A percentile compares a stretch with the other conserved stretches of the same genome.
phyloP scores from a whole-genome alignment of 2,329 filamentous ascomycete species.

The Sodiomyces alkalinus region DNA sequence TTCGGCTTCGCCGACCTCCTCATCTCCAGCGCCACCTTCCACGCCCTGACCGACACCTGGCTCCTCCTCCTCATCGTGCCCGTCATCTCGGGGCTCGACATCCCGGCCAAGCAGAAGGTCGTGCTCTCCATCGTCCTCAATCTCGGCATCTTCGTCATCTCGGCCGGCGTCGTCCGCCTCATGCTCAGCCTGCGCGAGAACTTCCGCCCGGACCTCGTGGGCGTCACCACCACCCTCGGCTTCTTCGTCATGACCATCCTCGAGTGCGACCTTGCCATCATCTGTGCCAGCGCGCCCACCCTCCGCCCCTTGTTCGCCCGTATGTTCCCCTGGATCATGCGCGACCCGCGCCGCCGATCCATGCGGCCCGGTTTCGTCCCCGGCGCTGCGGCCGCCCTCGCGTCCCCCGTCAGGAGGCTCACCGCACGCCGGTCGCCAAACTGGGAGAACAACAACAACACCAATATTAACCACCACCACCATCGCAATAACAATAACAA shows the following conservation, averaged over 20 bases:
- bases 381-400: not conserved
- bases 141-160: conserved; percentile 24
- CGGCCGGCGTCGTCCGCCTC: conserved; percentile 17
- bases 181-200: conserved; percentile 14
- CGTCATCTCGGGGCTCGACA: conserved; percentile 20
- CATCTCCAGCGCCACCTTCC: conserved; percentile 26
- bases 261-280: conserved; percentile 19
- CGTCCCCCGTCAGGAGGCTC: too few relatives aligned
- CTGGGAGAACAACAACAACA: too few relatives aligned
- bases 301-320: conserved; percentile 14
- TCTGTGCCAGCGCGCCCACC: conserved; percentile 19
- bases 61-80: conserved; percentile 28
- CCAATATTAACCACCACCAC: too few relatives aligned
- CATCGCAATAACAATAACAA: too few relatives aligned
- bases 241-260: conserved; percentile 21
- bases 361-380: conserved; percentile 1
- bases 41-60: conserved; percentile 29
- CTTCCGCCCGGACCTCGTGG: conserved; percentile 9
- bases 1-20: conserved; percentile 24
- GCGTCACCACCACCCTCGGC: conserved; percentile 12
- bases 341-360: conserved; percentile 5
- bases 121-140: conserved; percentile 27
- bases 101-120: conserved; percentile 26
- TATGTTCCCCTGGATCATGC: conserved; percentile 12
- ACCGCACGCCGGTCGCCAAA: not conserved